phyloP scores from a whole-genome alignment of 352 stramenopile genomes.

The Phytophthora brassicae region DNA sequence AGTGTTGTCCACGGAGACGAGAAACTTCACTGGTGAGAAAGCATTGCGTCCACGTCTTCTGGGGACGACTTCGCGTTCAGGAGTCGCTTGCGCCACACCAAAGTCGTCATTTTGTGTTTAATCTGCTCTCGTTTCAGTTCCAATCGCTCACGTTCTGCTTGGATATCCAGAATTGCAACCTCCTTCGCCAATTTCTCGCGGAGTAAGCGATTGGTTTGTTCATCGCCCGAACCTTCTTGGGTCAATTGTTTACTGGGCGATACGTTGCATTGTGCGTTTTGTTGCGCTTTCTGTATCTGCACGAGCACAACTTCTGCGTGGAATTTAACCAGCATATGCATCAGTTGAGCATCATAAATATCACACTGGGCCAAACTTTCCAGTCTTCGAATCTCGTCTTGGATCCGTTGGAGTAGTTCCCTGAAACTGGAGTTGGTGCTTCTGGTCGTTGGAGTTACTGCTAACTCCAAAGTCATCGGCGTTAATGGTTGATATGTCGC shows the following conservation, averaged over 20 bases:
- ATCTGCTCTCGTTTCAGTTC: constrained; percentile 46
- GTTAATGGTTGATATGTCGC: neutral
- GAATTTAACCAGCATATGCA: constrained; percentile 40
- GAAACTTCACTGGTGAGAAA: constrained; percentile 23
- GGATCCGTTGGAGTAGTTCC: constrained; percentile 19
- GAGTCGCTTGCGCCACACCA: constrained; percentile 35
- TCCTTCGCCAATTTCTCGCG: constrained; percentile 28
- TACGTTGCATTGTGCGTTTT: constrained; percentile 14
- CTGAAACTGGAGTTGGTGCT: neutral
- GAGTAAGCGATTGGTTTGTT: constrained; percentile 20
- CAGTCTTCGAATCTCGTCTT: constrained; percentile 35
- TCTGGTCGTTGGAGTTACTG: constrained; percentile 4
- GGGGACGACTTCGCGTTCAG: constrained; percentile 31
- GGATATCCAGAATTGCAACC: constrained; percentile 31
- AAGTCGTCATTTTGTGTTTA: constrained; percentile 31
- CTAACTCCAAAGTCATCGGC: constrained; percentile 10
- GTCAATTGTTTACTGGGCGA: constrained; percentile 1
- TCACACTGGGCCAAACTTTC: constrained; percentile 7
- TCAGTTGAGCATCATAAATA: constrained; percentile 35
- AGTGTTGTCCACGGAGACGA: neutral
- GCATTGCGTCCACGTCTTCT: constrained; percentile 26
- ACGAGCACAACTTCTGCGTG: constrained; percentile 32
- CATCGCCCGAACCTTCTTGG: constrained; percentile 16
- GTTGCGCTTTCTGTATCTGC: constrained; percentile 20
- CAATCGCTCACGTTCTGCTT: constrained; percentile 30